Conservation (phyloP, 129 eudicot genomes). For the Artemisia tridentata region DNA sequence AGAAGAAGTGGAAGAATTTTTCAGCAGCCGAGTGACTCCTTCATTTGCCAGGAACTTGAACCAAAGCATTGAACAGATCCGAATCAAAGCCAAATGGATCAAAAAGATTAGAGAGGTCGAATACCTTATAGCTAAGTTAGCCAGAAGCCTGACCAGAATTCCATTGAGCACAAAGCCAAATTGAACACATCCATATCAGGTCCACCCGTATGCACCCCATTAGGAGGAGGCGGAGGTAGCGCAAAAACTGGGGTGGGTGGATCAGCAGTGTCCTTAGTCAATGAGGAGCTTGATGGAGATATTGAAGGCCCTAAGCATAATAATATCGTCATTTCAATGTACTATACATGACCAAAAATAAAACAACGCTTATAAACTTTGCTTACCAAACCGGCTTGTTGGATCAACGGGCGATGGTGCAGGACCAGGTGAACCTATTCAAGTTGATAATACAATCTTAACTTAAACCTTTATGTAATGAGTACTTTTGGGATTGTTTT, state of each 20-base stretch:
- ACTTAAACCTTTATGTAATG: constrained; percentile 3
- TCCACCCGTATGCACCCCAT: background rate
- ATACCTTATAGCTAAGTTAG: no score
- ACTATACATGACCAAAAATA: background rate
- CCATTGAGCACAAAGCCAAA: no score
- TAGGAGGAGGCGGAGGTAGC: constrained; percentile 90
- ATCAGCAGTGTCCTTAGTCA: constrained; percentile 28
- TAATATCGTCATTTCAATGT: background rate
- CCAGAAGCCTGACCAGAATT: no score
- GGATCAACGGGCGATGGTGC: constrained; percentile 50
- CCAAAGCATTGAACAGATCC: no score
- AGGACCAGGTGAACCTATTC: constrained; percentile 45
- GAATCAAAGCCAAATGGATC: no score
- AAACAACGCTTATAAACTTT: constrained; percentile 23
- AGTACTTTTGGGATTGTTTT: background rate
- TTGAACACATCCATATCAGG: constrained; percentile 34
- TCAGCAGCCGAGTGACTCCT: no score
- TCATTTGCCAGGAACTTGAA: no score
- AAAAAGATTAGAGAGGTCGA: no score
- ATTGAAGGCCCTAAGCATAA: constrained; percentile 46
- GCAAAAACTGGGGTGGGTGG: constrained; percentile 52
- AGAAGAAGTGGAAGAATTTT: no score
- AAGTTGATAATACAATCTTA: background rate
- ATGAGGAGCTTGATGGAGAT: constrained; percentile 54
- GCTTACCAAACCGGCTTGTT: constrained; percentile 43